These are phyloP conservation scores for Tylopilus plumbeoviolaceoides DNA, from an alignment of 768 basidiomycete species.

Conservation along the genomic window DNA sequence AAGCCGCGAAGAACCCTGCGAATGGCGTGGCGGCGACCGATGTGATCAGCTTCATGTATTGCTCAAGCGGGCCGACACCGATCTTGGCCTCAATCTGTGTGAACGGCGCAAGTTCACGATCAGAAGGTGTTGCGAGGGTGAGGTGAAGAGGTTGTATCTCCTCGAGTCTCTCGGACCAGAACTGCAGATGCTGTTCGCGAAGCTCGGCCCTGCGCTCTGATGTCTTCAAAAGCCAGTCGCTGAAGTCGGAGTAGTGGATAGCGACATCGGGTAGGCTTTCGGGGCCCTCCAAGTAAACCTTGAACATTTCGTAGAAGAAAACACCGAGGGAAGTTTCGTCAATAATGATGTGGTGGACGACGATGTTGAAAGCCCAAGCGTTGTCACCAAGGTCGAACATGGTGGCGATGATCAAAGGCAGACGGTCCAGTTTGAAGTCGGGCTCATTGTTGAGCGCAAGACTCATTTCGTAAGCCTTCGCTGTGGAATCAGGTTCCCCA, in stretches of 20 bases:
- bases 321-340: conserved; percentile 28
- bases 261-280: conserved; percentile 22
- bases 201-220: conserved; percentile 27
- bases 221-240: conserved; percentile 26
- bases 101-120: conserved; percentile 24
- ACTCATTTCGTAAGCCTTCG: conserved; percentile 31
- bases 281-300: conserved; percentile 24
- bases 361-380: conserved; percentile 26
- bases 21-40: conserved; percentile 21
- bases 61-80: conserved; percentile 14
- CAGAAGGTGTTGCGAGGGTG: conserved; percentile 26
- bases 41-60: conserved; percentile 19
- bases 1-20: conserved; percentile 30
- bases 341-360: conserved; percentile 31
- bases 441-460: conserved; percentile 22
- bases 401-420: conserved; percentile 23
- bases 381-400: conserved; percentile 23
- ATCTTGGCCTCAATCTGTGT: conserved; percentile 27
- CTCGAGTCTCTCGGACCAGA: conserved; percentile 21
- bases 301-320: conserved; percentile 31
- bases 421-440: conserved; percentile 23
- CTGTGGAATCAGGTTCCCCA: conserved; percentile 18
- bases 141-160: conserved; percentile 16
- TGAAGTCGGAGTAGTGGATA: conserved; percentile 21
- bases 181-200: conserved; percentile 22